Base-by-base conservation (phyloP, 2,329 filamentous ascomycete genomes). In the Podosphaera xanthii region DNA sequence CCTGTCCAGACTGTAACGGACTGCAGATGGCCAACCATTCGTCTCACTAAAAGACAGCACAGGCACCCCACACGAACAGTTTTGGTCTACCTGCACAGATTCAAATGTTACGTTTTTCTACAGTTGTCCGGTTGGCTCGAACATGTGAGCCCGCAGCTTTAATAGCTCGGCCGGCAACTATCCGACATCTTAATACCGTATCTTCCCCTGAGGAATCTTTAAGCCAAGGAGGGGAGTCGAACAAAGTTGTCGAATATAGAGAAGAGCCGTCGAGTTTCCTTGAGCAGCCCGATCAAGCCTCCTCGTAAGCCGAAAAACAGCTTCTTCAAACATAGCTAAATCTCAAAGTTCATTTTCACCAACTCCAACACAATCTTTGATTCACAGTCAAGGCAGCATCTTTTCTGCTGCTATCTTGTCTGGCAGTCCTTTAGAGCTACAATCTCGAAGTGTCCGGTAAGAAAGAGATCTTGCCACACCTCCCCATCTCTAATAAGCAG, bases 391-490 rank as follows among this genome's bases (percentile, higher is more conserved):
- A 73, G 80, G 77, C 46, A 80, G 84, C 3, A 75, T 81, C 61
- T 77, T 92, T 49, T 81, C 90, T 58, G 92, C 91, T 34, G 88
- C 89, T 61, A 80, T 92, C 35, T 77, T 96, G 38, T 97, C 92
- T 2, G 92, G 91, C 57, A 92, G 92, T 54, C 94, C 92, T 36
- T 80, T 90, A 60, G 94, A 98, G 70, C 80, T 98, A 22, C 90
- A 98, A 75, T 90, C 87, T 63, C 83, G 92, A 66, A 91, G 86
- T 66, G 94, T 97, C 67, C 85, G 91, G 90, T 96, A 82, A 63
- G 78, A 8, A 3, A 22, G 36, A 38, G 1, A 22, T 56, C n/a
- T 31, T n/a, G 44, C n/a, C 30, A 4, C 38, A 36, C 50, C 42
- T n/a, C 1, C 9, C 55, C 44, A 4, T 30, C 30, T 59, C 63